Evolutionary conservation across 305 asterid species (phyloP).

Genomic region (Fraxinus greggii): DNA sequence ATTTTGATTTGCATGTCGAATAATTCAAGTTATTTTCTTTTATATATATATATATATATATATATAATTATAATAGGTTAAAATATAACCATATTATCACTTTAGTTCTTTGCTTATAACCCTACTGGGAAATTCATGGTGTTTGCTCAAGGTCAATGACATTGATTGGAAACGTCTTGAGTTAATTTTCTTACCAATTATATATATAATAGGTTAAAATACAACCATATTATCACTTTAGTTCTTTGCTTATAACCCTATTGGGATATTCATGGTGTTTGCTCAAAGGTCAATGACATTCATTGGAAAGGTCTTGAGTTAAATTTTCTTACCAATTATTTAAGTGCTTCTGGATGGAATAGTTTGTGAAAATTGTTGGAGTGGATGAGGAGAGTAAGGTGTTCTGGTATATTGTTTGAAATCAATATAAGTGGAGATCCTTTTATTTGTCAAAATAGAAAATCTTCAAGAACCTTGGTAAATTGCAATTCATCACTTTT

Average conservation of each 20-base stretch:
- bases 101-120: background rate
- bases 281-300: background rate
- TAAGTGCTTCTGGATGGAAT: background rate
- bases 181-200: background rate
- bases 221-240: background rate
- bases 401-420: background rate
- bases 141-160: background rate
- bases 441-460: background rate
- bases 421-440: background rate
- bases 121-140: background rate
- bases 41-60: too few relatives aligned
- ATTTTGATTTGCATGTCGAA: background rate
- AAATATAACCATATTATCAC: background rate
- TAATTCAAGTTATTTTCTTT: background rate
- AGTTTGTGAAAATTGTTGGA: background rate
- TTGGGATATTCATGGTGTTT: background rate
- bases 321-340: background rate
- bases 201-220: background rate
- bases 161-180: background rate
- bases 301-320: background rate
- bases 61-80: too few relatives aligned
- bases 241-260: background rate
- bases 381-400: background rate
- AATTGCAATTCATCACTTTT: background rate
- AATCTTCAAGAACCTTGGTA: background rate